Evolutionary conservation across 768 basidiomycete species (phyloP).

Genomic region (Calocera viscosa): DNA sequence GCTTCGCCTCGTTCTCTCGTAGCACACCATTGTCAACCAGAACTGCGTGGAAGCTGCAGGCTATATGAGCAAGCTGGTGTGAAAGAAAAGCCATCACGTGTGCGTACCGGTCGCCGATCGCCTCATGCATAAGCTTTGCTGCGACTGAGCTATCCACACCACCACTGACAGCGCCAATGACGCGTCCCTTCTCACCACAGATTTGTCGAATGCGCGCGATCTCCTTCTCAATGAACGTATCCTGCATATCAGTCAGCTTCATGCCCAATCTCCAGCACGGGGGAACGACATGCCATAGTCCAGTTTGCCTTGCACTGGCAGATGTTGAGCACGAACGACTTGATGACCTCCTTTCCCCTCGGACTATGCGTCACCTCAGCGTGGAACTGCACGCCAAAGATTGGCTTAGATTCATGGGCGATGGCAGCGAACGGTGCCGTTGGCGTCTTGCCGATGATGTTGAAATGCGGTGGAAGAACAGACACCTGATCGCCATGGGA

Average conservation of each 20-base stretch:
- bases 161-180: conserved; percentile 94
- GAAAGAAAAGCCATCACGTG: not conserved
- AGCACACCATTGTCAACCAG: conserved; percentile 99
- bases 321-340: conserved; percentile 68
- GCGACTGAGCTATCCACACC: conserved; percentile 98
- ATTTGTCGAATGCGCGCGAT: conserved; percentile 86
- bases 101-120: conserved; percentile 83
- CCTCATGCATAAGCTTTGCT: conserved; percentile 98
- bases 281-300: conserved; percentile 64
- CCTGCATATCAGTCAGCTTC: conserved; percentile 35
- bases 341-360: conserved; percentile 79
- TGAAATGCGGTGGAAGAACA: conserved; percentile 66
- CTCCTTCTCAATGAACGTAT: conserved; percentile 96
- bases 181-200: conserved; percentile 85
- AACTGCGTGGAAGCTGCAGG: conserved; percentile 87
- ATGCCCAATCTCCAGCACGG: conserved; percentile 12
- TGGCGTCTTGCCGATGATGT: conserved; percentile 72
- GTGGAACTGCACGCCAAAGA: conserved; percentile 98
- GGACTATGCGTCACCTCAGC: conserved; percentile 95
- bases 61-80: not conserved
- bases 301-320: conserved; percentile 72
- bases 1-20: conserved; percentile 75
- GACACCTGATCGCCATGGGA: conserved; percentile 94
- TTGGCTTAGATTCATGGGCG: conserved; percentile 73
- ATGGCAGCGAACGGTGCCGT: conserved; percentile 89